phyloP scores from a whole-genome alignment of 208 protist species.

The Naegleria gruberi region DNA sequence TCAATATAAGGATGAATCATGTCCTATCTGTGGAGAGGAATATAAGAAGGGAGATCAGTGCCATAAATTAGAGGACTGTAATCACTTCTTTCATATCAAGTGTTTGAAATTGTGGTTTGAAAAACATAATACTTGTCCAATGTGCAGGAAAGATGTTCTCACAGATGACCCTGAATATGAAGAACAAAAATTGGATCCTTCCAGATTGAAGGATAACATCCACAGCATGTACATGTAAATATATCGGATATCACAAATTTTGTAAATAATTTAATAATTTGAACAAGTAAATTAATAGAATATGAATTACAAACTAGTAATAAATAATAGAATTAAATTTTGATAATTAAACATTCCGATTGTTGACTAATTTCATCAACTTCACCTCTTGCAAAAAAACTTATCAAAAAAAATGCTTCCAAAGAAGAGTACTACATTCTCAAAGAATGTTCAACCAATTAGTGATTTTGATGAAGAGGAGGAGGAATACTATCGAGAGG shows the following conservation, averaged over 20 bases:
- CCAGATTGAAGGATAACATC: not conserved
- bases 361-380: too few relatives aligned
- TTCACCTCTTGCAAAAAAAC: too few relatives aligned
- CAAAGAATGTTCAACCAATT: not conserved
- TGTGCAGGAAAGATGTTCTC: not conserved
- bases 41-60: not conserved
- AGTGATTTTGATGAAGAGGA: not conserved
- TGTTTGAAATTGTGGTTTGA: not conserved
- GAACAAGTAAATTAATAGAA: too few relatives aligned
- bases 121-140: conserved; percentile 8
- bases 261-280: not conserved
- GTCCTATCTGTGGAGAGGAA: not conserved
- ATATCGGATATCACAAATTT: not conserved
- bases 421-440: not conserved
- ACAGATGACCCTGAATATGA: not conserved
- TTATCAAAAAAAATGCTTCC: not conserved
- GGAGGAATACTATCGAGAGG: too few relatives aligned
- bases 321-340: too few relatives aligned
- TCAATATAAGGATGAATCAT: not conserved
- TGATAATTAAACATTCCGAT: too few relatives aligned
- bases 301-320: too few relatives aligned
- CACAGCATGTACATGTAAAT: not conserved
- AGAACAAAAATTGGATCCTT: not conserved
- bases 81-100: not conserved
- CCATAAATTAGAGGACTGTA: not conserved